Conservation (phyloP, 805 yeast species). For the Wickerhamomyces chaumierensis region DNA sequence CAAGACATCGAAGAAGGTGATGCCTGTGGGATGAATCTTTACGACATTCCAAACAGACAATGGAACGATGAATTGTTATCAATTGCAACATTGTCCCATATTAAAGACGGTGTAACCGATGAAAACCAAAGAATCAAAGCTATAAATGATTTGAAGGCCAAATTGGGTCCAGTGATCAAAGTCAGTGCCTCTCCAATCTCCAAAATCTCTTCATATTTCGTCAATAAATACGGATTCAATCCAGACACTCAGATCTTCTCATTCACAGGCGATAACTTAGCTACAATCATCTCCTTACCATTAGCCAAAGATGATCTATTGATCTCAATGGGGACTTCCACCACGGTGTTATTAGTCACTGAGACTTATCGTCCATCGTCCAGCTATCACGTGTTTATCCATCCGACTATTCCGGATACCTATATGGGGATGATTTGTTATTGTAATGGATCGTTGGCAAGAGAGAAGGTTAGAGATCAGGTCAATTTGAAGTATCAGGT, state of each 20-base stretch:
- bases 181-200: slow-evolving; percentile 41
- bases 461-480: slow-evolving; percentile 63
- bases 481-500: slow-evolving; percentile 37
- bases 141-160: slow-evolving; percentile 28
- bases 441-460: slow-evolving; percentile 81
- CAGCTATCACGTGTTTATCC: slow-evolving; percentile 76
- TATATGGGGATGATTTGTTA: slow-evolving; percentile 96
- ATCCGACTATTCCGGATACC: slow-evolving; percentile 65
- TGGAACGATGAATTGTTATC: slow-evolving; percentile 49
- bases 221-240: slow-evolving; percentile 50
- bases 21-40: slow-evolving; percentile 89
- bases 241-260: slow-evolving; percentile 51
- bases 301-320: slow-evolving; percentile 65
- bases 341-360: slow-evolving; percentile 76
- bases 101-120: slow-evolving; percentile 15
- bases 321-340: slow-evolving; percentile 83
- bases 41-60: slow-evolving; percentile 48
- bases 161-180: slow-evolving; percentile 43
- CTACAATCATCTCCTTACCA: slow-evolving; percentile 78
- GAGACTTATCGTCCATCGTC: slow-evolving; percentile 68
- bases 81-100: slow-evolving; percentile 22
- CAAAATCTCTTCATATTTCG: slow-evolving; percentile 46
- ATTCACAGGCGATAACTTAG: slow-evolving; percentile 86
- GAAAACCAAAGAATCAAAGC: slow-evolving; percentile 1
- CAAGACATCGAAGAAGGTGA: slow-evolving; percentile 70